Base-by-base conservation (phyloP, 2,329 filamentous ascomycete genomes). In the Exophiala xenobiotica region DNA sequence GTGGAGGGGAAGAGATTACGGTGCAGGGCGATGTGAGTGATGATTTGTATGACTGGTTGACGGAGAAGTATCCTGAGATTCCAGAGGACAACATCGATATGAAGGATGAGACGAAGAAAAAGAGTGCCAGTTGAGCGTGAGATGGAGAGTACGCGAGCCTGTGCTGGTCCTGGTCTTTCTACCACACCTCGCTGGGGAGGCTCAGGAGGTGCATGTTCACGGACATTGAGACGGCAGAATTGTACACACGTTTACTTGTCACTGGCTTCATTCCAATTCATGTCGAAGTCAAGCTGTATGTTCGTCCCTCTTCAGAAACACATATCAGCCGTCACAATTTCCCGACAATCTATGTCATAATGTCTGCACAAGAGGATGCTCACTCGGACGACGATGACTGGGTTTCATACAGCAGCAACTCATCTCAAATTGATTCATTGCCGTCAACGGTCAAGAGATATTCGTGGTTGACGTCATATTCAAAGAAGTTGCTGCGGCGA, bases 11-110 rank as follows among this genome's bases (percentile, higher is more conserved):
- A 72, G 93, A 97, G 74, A 97, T 99, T 68, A 95, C 95, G 3
- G 90, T 99, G 16, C 93, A 99, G 74, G 93, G 93, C 26, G 93
- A 99, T 73, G 85, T 99, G 57, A 95, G 90, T 69, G 88, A 93
- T 64, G 93, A 99, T 73, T 85, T 99, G 59, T 82, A 88, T 65
- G 93, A 97, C 68, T 96, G 92, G 74, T 73, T 99, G 66, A 68
- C 88, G 58, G 90, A 96, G 67, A 88, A 89, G 67, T 95, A 96
- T 71, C 71, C 68, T 18, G 86, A 87, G 59, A 87, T 99, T 63
- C 92, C 92, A 2, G 89, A 95, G 74, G 90, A 95, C 67, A 96
- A 99, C 72, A 87, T 97, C 63, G 92, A 97, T 65, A 82, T 97
- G 37, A 92, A 97, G 71, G 92, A 96, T 69, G 96, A 96, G 82